Evolutionary conservation across 176 grass and related monocot species (phyloP), one percentile per base, ranked within the genome.

Genomic region (Raddia distichophylla): DNA sequence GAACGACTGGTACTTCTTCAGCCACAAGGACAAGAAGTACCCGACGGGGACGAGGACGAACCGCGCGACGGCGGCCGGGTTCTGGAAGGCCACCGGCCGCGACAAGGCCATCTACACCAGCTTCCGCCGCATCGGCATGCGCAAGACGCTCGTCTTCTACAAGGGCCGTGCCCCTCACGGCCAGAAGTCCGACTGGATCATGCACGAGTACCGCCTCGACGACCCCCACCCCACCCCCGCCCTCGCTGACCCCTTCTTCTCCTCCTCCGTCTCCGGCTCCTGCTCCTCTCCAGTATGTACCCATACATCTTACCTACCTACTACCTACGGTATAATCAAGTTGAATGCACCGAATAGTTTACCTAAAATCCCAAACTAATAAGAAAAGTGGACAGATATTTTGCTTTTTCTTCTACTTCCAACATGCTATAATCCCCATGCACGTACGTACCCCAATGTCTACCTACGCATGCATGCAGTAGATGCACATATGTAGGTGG

Each of bases 1-100:
- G 78, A 97, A 91, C 78, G 94, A 97, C 59, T 97, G 94, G 94
- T 97, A 97, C 67, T 76, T 94, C 71, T 97, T 97, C 85, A 97
- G 94, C 67, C 94, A 97, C 89, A 97, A 97, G 82, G 94, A 97
- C 75, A 94, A 94, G 72, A 97, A 97, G 72, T 97, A 97, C 65
- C 94, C 94, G 45, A 97, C 91, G 14, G 94, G 94, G 18, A 97
- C 94, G 12, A 82, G 94, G 33, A 97, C 94, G 3, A 97, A 97
- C 91, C 86, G 94, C 2, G 94, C 94, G 0, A 97, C 94, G 50
- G 79, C 94, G 0, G 91, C 89, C 10, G 94, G 94, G 0, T 97
- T 97, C 80, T 97, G 94, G 94, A 97, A 97, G 86, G 94, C 94
- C 42, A 97, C 94, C 1, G 94, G 94, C 7, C 91, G 94, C 10